These are phyloP conservation scores for Nitzschia palea DNA, from an alignment of 108 stramenopile species.

Conservation along the genomic window DNA sequence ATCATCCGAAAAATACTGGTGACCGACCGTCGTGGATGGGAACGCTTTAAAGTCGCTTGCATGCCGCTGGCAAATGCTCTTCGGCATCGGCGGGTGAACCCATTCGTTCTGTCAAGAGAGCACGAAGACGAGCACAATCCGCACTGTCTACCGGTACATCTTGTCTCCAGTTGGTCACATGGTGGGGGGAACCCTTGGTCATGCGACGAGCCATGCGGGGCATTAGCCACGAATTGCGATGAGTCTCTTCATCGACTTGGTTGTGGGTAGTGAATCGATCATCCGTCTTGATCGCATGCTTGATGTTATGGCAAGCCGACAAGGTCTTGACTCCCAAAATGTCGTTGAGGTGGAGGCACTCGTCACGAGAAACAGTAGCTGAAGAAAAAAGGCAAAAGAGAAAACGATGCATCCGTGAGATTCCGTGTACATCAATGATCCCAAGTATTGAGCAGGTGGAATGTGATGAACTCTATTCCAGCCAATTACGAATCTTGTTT, in stretches of 20 bases:
- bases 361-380: conserved; percentile 24
- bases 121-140: conserved; percentile 35
- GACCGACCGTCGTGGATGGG: too few relatives aligned
- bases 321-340: conserved; percentile 40
- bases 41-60: conserved; percentile 29
- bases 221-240: conserved; percentile 53
- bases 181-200: conserved; percentile 37
- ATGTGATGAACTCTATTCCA: too few relatives aligned
- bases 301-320: conserved; percentile 34
- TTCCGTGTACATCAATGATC: too few relatives aligned
- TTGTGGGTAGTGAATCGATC: conserved; percentile 26
- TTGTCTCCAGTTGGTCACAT: conserved; percentile 40
- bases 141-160: conserved; percentile 25
- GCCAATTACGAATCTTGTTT: too few relatives aligned
- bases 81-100: conserved; percentile 34
- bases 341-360: conserved; percentile 37
- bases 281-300: conserved; percentile 31
- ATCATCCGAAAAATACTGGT: too few relatives aligned
- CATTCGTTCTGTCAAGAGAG: conserved; percentile 28
- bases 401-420: too few relatives aligned
- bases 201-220: conserved; percentile 33
- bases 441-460: too few relatives aligned
- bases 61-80: conserved; percentile 34
- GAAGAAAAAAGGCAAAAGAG: background rate
- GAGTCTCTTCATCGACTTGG: conserved; percentile 24